Percentiles rank a stretch among this genome's conserved stretches.
phyloP scores from a whole-genome alignment of 2,329 filamentous ascomycete genomes.

The Aspergillus ibericus region DNA sequence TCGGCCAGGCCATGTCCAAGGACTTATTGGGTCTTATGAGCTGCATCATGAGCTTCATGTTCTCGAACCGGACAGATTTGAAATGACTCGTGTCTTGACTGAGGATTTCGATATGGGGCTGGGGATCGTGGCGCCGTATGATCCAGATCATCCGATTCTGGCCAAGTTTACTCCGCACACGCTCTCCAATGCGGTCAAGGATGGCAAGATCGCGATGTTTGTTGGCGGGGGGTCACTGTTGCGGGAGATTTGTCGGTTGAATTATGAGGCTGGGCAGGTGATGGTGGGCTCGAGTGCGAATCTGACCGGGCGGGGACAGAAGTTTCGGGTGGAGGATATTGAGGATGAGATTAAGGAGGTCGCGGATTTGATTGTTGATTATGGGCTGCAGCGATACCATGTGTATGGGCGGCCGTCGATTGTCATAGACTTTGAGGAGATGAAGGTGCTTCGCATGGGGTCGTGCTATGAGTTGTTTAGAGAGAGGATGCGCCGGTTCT shows the following conservation, averaged over 20 bases:
- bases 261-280: conserved; percentile 4
- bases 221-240: background rate
- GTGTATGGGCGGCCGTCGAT: background rate
- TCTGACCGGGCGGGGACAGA: conserved; percentile 16
- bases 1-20: conserved; percentile 18
- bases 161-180: background rate
- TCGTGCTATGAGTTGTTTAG: conserved; percentile 3
- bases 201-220: background rate
- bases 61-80: background rate
- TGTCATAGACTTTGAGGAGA: conserved; percentile 1
- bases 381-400: conserved; percentile 5
- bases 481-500: background rate
- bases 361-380: conserved; percentile 5
- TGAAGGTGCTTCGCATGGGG: background rate
- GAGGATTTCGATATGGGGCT: conserved; percentile 1
- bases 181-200: background rate
- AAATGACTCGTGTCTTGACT: background rate
- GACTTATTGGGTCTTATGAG: conserved; percentile 22
- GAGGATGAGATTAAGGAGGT: conserved; percentile 8
- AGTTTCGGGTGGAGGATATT: conserved; percentile 19
- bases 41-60: conserved; percentile 22
- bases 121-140: conserved; percentile 5
- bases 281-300: conserved; percentile 22
- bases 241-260: conserved; percentile 10
- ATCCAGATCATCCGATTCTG: conserved; percentile 2